Conservation (phyloP, 768 basidiomycete genomes). For the Phylloporus sp. region DNA sequence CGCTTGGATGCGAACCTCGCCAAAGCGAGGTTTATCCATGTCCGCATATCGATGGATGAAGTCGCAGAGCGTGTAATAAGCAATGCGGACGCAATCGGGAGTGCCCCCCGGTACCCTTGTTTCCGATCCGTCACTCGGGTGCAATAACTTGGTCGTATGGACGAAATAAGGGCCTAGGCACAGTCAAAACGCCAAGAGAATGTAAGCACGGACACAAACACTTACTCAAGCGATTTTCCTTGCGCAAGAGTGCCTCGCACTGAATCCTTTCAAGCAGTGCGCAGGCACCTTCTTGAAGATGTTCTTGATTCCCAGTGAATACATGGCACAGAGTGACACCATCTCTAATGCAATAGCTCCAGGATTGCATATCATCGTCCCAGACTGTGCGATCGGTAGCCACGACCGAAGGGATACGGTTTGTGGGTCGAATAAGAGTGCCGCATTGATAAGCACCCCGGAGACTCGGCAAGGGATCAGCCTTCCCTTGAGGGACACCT, state of each 20-base stretch:
- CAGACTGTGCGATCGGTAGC: slow-evolving; percentile 12
- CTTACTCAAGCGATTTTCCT: slow-evolving; percentile 22
- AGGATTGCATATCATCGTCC: slow-evolving; percentile 32
- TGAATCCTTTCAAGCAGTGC: slow-evolving; percentile 40
- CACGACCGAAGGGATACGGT: slow-evolving; percentile 17
- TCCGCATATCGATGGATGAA: slow-evolving; percentile 36
- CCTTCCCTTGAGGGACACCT: slow-evolving; percentile 10
- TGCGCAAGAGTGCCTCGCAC: slow-evolving; percentile 22
- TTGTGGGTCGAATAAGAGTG: slow-evolving; percentile 15
- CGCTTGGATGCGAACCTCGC: slow-evolving; percentile 35
- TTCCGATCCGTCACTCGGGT: slow-evolving; percentile 9
- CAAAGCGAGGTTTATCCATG: slow-evolving; percentile 29
- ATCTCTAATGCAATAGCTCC: slow-evolving; percentile 19
- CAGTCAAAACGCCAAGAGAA: slow-evolving; percentile 2
- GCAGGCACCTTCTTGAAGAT: slow-evolving; percentile 38
- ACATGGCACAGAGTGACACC: slow-evolving; percentile 37
- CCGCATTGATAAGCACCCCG: slow-evolving; percentile 17
- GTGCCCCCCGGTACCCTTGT: slow-evolving; percentile 24
- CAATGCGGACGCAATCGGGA: slow-evolving; percentile 16
- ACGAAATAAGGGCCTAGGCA: slow-evolving; percentile 28
- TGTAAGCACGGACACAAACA: neutral
- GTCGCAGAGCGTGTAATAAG: slow-evolving; percentile 28
- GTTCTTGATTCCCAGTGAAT: slow-evolving; percentile 45
- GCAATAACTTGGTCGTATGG: slow-evolving; percentile 14
- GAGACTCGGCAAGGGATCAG: slow-evolving; percentile 19